phyloP scores from a whole-genome alignment of 2,329 filamentous ascomycete genomes.

The Stemphylium beticola region DNA sequence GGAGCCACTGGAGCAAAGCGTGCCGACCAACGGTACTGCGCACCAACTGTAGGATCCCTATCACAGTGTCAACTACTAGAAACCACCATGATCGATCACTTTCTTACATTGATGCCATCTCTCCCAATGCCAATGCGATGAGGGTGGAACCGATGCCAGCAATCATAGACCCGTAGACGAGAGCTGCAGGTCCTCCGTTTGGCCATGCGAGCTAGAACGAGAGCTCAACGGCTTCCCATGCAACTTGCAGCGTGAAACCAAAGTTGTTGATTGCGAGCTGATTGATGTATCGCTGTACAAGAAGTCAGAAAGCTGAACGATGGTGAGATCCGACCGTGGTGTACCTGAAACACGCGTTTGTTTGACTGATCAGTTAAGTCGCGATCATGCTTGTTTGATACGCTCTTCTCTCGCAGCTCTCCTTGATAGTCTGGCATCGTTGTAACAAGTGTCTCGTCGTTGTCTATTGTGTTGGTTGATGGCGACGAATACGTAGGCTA shows the following conservation, averaged over 20 bases:
- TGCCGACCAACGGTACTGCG: conserved; percentile 32
- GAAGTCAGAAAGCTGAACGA: not conserved
- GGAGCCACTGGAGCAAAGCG: conserved; percentile 20
- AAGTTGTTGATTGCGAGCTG: conserved; percentile 19
- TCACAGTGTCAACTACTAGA: not conserved
- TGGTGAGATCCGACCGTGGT: not conserved
- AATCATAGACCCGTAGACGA: conserved; percentile 27
- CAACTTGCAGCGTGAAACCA: conserved; percentile 16
- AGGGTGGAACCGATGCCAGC: conserved; percentile 28
- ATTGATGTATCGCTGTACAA: conserved; percentile 23
- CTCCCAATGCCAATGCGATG: conserved; percentile 34
- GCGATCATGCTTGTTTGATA: too few species aligned
- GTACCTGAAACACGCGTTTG: not conserved
- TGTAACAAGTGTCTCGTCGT: not conserved
- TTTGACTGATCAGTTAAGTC: not conserved
- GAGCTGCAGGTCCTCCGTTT: conserved; percentile 28
- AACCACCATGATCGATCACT: conserved; percentile 12
- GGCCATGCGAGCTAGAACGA: conserved; percentile 18
- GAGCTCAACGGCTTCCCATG: conserved; percentile 20
- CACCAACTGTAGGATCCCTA: conserved; percentile 25
- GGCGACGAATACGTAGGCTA: not conserved
- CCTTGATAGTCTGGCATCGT: not conserved
- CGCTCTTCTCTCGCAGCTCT: not conserved
- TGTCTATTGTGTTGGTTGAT: not conserved
- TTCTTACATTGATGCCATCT: conserved; percentile 32